Evolutionary conservation across 371 early-diverging fungal genomes (phyloP).

Genomic region (Lichtheimia ornata): DNA sequence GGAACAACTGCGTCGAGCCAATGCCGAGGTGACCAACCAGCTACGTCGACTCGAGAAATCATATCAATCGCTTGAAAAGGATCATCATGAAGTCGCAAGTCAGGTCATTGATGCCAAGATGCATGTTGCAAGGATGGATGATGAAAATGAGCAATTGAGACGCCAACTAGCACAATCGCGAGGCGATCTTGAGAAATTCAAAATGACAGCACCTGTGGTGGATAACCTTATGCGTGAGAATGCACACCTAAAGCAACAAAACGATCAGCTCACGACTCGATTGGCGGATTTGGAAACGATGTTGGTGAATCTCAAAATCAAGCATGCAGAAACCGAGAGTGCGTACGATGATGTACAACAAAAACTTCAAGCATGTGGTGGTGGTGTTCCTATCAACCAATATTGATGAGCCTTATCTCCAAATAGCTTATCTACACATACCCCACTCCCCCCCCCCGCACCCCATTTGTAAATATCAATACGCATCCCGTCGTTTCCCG

Average conservation of each 20-base stretch:
- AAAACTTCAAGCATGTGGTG: neutral
- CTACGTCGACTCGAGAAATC: constrained; percentile 56
- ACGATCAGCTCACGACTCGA: constrained; percentile 69
- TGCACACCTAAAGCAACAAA: constrained; percentile 60
- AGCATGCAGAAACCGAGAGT: constrained; percentile 74
- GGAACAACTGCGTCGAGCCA: constrained; percentile 64
- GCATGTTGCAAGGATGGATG: constrained; percentile 53
- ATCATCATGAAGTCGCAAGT: constrained; percentile 67
- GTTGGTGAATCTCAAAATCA: constrained; percentile 64
- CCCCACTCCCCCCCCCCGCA: no score
- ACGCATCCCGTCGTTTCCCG: no score
- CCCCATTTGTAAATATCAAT: neutral
- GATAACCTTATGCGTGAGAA: constrained; percentile 70
- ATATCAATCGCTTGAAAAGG: constrained; percentile 66
- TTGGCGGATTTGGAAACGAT: constrained; percentile 61
- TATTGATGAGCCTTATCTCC: neutral
- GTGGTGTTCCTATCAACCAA: no score
- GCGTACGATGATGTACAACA: constrained; percentile 55
- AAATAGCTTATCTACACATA: neutral
- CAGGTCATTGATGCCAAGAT: constrained; percentile 59
- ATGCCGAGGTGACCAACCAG: constrained; percentile 61
- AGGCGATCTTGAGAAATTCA: constrained; percentile 33
- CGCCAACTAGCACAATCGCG: constrained; percentile 41
- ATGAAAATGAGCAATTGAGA: constrained; percentile 62
- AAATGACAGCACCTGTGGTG: constrained; percentile 33